A percentile compares a stretch with the other conserved stretches of the same genome.
Conservation (phyloP, 495 filamentous ascomycete species). For the Melanomma pulvis-pyrius region DNA sequence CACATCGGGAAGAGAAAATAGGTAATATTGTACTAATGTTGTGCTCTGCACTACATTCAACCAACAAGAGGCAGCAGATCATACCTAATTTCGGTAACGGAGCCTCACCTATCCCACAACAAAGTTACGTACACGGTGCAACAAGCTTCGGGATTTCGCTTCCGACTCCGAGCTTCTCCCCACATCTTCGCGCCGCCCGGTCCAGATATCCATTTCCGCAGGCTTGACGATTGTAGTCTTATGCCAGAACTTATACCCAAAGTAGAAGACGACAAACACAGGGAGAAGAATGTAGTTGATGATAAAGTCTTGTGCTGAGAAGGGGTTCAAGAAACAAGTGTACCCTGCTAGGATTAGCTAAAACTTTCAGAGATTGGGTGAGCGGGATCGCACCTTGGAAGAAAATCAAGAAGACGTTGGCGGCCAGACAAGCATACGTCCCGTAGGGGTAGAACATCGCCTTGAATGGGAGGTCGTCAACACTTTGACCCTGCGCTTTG, state of each 20-base stretch:
- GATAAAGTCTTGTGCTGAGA: conserved; percentile 62
- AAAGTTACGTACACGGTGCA: background rate
- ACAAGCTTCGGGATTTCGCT: too few relatives aligned
- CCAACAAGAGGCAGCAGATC: too few relatives aligned
- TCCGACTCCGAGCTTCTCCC: too few relatives aligned
- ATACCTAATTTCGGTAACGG: too few relatives aligned
- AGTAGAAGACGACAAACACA: too few relatives aligned
- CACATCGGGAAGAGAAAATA: too few relatives aligned
- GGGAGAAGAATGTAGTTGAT: conserved; percentile 71
- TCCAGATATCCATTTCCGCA: too few relatives aligned
- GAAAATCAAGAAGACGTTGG: conserved; percentile 66
- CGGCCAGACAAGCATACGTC: conserved; percentile 60
- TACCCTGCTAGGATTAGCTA: conserved; percentile 40
- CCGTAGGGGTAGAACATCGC: conserved; percentile 64
- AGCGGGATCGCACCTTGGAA: conserved; percentile 60
- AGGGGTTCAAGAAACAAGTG: conserved; percentile 58
- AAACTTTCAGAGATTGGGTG: conserved; percentile 45
- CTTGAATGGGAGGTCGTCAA: conserved; percentile 58
- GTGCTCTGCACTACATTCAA: too few relatives aligned
- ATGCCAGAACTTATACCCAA: too few relatives aligned
- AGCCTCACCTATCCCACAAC: background rate
- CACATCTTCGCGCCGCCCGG: too few relatives aligned
- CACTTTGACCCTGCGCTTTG: conserved; percentile 54
- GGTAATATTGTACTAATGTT: too few relatives aligned
- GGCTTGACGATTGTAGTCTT: too few relatives aligned